phyloP scores from a whole-genome alignment of 805 yeast species.

The Candida sithepensis region DNA sequence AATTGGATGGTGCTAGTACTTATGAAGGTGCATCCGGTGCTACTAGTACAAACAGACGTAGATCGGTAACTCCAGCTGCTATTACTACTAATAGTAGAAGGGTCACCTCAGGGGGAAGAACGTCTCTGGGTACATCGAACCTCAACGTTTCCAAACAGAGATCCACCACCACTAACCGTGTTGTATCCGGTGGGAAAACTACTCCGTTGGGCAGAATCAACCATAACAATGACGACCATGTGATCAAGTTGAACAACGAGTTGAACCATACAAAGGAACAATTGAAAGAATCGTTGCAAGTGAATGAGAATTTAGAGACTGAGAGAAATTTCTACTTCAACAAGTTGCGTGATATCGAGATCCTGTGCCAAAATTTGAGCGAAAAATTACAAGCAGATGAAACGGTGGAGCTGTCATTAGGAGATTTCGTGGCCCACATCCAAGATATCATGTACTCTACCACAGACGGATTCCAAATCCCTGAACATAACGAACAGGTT shows the following conservation, averaged over 20 bases:
- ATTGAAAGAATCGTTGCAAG: constrained; percentile 50
- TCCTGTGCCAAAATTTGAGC: constrained; percentile 61
- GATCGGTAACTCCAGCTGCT: constrained; percentile 13
- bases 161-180: constrained; percentile 7
- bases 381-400: constrained; percentile 41
- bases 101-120: constrained; percentile 16
- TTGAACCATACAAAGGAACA: constrained; percentile 51
- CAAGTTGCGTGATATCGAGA: constrained; percentile 85
- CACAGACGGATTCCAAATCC: constrained; percentile 77
- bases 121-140: constrained; percentile 5
- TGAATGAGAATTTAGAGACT: constrained; percentile 64
- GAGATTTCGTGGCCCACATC: constrained; percentile 52
- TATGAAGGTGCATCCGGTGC: constrained; percentile 42
- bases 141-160: constrained; percentile 9
- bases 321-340: constrained; percentile 90
- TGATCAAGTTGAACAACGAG: constrained; percentile 35
- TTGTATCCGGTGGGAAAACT: constrained; percentile 2
- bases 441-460: constrained; percentile 77
- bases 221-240: background rate
- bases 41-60: constrained; percentile 54
- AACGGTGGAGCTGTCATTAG: constrained; percentile 24
- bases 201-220: background rate
- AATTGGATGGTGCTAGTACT: constrained; percentile 45
- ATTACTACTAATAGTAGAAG: constrained; percentile 15
- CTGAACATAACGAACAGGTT: constrained; percentile 30